Percentiles rank a stretch among this genome's conserved stretches.
These are phyloP conservation scores for Limonium bicolor DNA, from an alignment of 148 eudicot genomes.

Conservation along the genomic window DNA sequence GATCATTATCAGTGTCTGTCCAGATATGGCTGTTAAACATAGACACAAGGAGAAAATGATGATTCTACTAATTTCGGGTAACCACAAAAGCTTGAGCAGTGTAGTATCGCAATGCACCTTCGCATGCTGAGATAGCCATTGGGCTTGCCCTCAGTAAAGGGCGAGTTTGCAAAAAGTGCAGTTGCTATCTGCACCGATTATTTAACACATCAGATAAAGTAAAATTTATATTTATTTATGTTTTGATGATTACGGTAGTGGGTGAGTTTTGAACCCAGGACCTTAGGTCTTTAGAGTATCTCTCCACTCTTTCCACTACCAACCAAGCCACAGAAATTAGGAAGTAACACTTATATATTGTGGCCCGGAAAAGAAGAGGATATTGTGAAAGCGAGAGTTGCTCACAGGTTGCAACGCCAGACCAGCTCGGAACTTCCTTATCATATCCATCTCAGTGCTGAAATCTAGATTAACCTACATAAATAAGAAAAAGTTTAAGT, in stretches of 20 bases:
- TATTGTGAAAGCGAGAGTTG: constrained; percentile 3
- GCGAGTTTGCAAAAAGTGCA: constrained; percentile 95
- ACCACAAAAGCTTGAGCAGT: not conserved
- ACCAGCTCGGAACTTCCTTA: constrained; percentile 88
- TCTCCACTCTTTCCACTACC: too few relatives aligned
- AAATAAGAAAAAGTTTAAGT: constrained; percentile 3
- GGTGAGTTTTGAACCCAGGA: too few relatives aligned
- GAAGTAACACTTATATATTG: not conserved
- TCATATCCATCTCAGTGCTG: constrained; percentile 90
- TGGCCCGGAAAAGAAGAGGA: constrained; percentile 3
- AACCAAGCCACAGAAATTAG: not conserved
- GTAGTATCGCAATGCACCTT: constrained; percentile 24
- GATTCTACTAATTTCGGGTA: constrained; percentile 6
- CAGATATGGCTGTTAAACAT: constrained; percentile 59
- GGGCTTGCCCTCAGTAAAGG: constrained; percentile 93
- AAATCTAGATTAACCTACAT: constrained; percentile 89
- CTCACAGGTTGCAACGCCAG: constrained; percentile 97
- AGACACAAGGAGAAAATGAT: constrained; percentile 5
- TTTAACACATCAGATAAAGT: constrained; percentile 5
- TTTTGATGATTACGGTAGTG: not conserved
- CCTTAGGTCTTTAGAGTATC: too few relatives aligned
- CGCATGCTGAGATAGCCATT: constrained; percentile 97
- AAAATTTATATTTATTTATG: not conserved
- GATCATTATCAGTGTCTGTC: constrained; percentile 83
- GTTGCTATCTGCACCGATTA: constrained; percentile 72